Evolutionary conservation across 2,329 filamentous ascomycete species (phyloP).

Genomic region (Penicillium glabrum): DNA sequence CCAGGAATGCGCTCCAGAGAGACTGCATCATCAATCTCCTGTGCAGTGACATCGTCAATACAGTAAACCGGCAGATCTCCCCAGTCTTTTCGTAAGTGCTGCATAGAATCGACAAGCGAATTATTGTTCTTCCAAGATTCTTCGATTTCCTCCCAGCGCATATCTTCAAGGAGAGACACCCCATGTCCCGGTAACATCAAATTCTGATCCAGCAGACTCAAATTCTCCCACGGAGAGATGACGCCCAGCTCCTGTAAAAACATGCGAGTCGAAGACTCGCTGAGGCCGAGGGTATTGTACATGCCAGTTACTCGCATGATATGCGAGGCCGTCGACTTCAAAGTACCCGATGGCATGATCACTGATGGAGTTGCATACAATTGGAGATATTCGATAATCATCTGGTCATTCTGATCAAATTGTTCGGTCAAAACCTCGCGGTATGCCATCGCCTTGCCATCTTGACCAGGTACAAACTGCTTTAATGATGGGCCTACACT

Average conservation of each 20-base stretch:
- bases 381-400: conserved; percentile 58
- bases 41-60: conserved; percentile 55
- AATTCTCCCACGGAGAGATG: conserved; percentile 59
- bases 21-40: conserved; percentile 64
- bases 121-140: conserved; percentile 25
- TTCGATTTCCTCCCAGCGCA: conserved; percentile 31
- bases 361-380: conserved; percentile 49
- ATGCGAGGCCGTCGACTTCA: conserved; percentile 53
- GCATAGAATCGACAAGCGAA: conserved; percentile 55
- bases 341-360: conserved; percentile 38
- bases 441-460: conserved; percentile 28
- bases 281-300: conserved; percentile 49
- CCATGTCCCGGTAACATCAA: conserved; percentile 53
- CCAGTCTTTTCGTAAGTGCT: conserved; percentile 58
- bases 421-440: conserved; percentile 34
- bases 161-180: conserved; percentile 30
- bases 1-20: conserved; percentile 55
- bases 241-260: conserved; percentile 64
- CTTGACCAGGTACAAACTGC: conserved; percentile 26
- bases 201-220: conserved; percentile 51
- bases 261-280: conserved; percentile 42
- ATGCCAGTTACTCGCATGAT: conserved; percentile 58
- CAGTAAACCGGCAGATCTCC: conserved; percentile 58
- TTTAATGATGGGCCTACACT: conserved; percentile 43
- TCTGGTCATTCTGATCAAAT: conserved; percentile 52